Evolutionary conservation across 2,329 filamentous ascomycete species (phyloP).

Genomic region (Sarocladium kiliense): DNA sequence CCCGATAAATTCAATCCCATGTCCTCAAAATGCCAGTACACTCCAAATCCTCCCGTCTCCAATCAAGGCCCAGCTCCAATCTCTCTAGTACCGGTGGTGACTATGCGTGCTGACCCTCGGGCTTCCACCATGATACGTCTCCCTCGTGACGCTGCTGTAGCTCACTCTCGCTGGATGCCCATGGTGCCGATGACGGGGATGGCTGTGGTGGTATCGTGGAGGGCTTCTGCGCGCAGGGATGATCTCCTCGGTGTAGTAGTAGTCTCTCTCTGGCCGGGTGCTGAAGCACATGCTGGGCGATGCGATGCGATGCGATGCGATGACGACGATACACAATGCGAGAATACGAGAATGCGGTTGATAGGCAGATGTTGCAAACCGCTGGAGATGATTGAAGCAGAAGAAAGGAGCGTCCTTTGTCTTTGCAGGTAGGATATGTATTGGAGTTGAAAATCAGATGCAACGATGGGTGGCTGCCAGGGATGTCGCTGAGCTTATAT

Average conservation of each 20-base stretch:
- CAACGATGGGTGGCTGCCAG: not conserved
- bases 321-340: not conserved
- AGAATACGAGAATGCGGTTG: not conserved
- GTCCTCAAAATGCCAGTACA: too few species aligned
- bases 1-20: too few species aligned
- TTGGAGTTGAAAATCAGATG: not conserved
- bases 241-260: slow-evolving; percentile 53
- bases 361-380: not conserved
- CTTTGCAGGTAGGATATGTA: not conserved
- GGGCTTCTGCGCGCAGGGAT: slow-evolving; percentile 37
- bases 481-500: slow-evolving; percentile 7
- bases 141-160: slow-evolving; percentile 34
- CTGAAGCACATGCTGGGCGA: slow-evolving; percentile 44
- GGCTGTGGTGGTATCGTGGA: slow-evolving; percentile 23
- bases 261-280: slow-evolving; percentile 36
- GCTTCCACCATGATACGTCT: slow-evolving; percentile 30
- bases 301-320: too few species aligned
- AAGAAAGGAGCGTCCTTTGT: not conserved
- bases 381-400: not conserved
- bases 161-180: slow-evolving; percentile 24
- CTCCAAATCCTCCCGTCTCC: too few species aligned
- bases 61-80: too few species aligned
- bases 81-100: slow-evolving; percentile 8
- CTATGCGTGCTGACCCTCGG: slow-evolving; percentile 32
- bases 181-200: slow-evolving; percentile 26